Percentiles rank a stretch among this genome's conserved stretches.
Evolutionary conservation across 768 basidiomycete species (phyloP).

Genomic region (Leccinum obscurum): DNA sequence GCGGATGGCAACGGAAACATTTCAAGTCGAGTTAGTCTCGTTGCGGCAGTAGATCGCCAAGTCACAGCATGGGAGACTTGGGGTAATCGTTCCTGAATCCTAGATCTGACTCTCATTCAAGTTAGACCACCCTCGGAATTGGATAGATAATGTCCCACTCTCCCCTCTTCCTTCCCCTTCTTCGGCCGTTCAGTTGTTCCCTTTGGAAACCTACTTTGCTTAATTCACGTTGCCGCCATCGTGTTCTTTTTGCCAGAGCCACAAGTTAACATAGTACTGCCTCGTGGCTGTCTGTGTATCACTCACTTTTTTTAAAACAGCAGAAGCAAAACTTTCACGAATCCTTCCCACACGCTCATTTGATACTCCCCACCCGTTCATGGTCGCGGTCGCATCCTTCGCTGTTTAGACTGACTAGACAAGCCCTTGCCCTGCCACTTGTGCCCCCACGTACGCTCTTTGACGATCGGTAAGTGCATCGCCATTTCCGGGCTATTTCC

Average conservation of each 20-base stretch:
- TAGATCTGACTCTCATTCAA: constrained; percentile 11
- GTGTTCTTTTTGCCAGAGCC: constrained; percentile 14
- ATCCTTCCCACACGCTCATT: constrained; percentile 8
- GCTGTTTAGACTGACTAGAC: constrained; percentile 6
- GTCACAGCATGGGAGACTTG: background rate
- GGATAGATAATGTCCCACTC: constrained; percentile 10
- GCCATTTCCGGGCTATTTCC: constrained; percentile 4
- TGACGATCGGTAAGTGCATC: constrained; percentile 28
- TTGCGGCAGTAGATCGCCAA: constrained; percentile 23
- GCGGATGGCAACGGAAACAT: constrained; percentile 1
- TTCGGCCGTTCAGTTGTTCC: background rate
- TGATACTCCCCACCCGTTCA: constrained; percentile 14
- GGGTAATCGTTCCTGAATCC: constrained; percentile 13
- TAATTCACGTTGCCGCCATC: constrained; percentile 11
- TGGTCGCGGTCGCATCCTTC: constrained; percentile 16
- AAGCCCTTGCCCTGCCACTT: background rate
- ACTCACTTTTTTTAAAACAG: constrained; percentile 19
- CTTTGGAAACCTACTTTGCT: constrained; percentile 3
- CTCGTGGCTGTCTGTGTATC: constrained; percentile 18
- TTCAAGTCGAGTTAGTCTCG: background rate
- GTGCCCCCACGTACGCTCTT: constrained; percentile 7
- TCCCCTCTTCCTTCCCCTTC: background rate
- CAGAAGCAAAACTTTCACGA: constrained; percentile 6
- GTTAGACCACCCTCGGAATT: constrained; percentile 8
- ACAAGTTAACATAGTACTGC: constrained; percentile 1